These are phyloP conservation scores for Yamadazyma pseudoaaseri DNA, from an alignment of 1,139 yeast species.

Conservation along the genomic window DNA sequence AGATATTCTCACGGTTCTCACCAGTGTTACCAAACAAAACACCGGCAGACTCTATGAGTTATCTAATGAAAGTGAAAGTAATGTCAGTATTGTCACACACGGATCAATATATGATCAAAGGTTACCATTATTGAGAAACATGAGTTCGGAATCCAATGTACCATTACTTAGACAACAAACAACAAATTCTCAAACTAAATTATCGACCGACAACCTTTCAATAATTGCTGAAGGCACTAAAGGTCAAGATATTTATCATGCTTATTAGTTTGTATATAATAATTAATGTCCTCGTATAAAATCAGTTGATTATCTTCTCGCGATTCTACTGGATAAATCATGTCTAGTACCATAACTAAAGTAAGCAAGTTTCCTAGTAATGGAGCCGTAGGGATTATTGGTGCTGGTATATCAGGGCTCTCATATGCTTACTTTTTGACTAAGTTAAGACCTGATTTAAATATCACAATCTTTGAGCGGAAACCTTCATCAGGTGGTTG, in stretches of 20 bases:
- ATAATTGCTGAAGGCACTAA: conserved; percentile 16
- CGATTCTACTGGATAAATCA: no score
- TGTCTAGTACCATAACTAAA: background rate
- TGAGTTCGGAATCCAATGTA: conserved; percentile 23
- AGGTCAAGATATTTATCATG: conserved; percentile 20
- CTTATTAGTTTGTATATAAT: conserved; percentile 12
- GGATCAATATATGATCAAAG: conserved; percentile 29
- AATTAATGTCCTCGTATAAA: no score
- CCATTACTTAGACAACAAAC: conserved; percentile 13
- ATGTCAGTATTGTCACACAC: conserved; percentile 20
- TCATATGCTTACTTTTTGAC: conserved; percentile 72
- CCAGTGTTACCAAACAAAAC: background rate
- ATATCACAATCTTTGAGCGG: conserved; percentile 62
- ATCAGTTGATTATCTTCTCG: no score
- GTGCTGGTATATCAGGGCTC: conserved; percentile 88
- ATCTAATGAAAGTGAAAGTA: conserved; percentile 16
- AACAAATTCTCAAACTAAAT: conserved; percentile 8
- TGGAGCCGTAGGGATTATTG: conserved; percentile 64
- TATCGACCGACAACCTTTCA: conserved; percentile 19
- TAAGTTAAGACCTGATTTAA: conserved; percentile 68
- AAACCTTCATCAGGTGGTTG: conserved; percentile 70
- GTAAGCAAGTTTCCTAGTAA: conserved; percentile 12
- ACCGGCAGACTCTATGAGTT: background rate
- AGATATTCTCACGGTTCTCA: background rate
- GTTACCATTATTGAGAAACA: conserved; percentile 29